Evolutionary conservation across 371 early-diverging fungal genomes (phyloP).

Genomic region (Haplosporangium sp.): DNA sequence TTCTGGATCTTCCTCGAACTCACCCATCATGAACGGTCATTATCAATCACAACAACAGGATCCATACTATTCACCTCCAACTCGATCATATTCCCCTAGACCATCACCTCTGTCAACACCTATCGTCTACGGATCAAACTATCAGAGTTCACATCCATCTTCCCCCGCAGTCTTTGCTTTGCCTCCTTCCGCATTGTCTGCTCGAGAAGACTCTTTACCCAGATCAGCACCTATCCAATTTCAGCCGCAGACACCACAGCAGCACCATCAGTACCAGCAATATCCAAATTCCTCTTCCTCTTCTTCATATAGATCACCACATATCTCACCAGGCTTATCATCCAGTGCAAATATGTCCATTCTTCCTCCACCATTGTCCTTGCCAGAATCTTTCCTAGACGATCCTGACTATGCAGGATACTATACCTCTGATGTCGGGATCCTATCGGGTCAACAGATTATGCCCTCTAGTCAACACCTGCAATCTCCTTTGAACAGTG

Average conservation of each 20-base stretch:
- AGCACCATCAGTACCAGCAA: background rate
- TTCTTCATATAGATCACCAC: conserved; percentile 33
- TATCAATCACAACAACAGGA: conserved; percentile 32
- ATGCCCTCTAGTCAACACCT: conserved; percentile 8
- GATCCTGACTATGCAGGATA: conserved; percentile 54
- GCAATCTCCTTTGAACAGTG: conserved; percentile 23
- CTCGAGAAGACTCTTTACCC: conserved; percentile 25
- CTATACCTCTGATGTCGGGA: conserved; percentile 50
- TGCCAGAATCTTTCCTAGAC: conserved; percentile 49
- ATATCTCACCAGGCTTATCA: conserved; percentile 33
- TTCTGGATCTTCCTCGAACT: conserved; percentile 27
- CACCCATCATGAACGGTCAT: conserved; percentile 34
- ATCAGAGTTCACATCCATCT: conserved; percentile 23
- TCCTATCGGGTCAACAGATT: conserved; percentile 31
- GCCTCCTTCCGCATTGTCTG: conserved; percentile 45
- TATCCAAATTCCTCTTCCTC: conserved; percentile 11
- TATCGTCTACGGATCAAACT: conserved; percentile 13
- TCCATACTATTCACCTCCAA: conserved; percentile 27
- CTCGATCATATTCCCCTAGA: conserved; percentile 21
- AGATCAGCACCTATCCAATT: conserved; percentile 33
- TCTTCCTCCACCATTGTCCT: conserved; percentile 34
- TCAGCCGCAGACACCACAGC: conserved; percentile 9
- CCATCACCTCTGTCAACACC: conserved; percentile 48
- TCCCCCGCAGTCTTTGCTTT: conserved; percentile 37
- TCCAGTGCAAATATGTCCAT: conserved; percentile 5